A percentile compares a stretch with the other conserved stretches of the same genome.
phyloP scores from a whole-genome alignment of 2,329 filamentous ascomycete genomes.

The Fusarium sterilihyphosum region DNA sequence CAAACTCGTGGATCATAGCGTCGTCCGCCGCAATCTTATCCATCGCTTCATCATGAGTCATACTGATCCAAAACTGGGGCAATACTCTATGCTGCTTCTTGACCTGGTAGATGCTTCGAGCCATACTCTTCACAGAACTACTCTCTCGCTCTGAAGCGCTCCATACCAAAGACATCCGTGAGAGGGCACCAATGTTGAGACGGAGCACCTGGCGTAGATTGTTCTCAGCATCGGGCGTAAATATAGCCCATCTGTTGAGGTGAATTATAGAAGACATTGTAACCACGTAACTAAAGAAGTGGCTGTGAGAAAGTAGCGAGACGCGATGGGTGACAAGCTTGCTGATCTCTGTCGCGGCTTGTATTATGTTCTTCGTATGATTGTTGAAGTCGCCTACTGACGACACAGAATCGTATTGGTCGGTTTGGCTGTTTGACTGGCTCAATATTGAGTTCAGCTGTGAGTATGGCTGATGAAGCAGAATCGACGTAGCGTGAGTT shows the following conservation, averaged over 20 bases:
- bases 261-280: constrained; percentile 84
- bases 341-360: constrained; percentile 81
- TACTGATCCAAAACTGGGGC: constrained; percentile 64
- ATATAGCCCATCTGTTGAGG: constrained; percentile 79
- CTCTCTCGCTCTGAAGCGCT: constrained; percentile 75
- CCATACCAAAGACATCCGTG: constrained; percentile 76
- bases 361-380: constrained; percentile 83
- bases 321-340: constrained; percentile 79
- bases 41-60: constrained; percentile 65
- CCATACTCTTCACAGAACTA: constrained; percentile 79
- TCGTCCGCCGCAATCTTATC: constrained; percentile 66
- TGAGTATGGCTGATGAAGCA: constrained; percentile 82
- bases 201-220: constrained; percentile 79
- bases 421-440: constrained; percentile 71
- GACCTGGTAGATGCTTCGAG: constrained; percentile 75
- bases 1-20: constrained; percentile 67
- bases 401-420: constrained; percentile 64
- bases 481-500: constrained; percentile 70
- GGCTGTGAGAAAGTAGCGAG: constrained; percentile 77
- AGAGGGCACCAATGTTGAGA: constrained; percentile 80
- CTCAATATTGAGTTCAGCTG: constrained; percentile 73
- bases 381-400: constrained; percentile 65
- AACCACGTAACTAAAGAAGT: constrained; percentile 85
- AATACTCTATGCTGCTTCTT: constrained; percentile 66
- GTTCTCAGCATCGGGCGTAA: constrained; percentile 69